phyloP scores from a whole-genome alignment of 1,139 yeast genomes.

The Debaryomyces singareniensis region DNA sequence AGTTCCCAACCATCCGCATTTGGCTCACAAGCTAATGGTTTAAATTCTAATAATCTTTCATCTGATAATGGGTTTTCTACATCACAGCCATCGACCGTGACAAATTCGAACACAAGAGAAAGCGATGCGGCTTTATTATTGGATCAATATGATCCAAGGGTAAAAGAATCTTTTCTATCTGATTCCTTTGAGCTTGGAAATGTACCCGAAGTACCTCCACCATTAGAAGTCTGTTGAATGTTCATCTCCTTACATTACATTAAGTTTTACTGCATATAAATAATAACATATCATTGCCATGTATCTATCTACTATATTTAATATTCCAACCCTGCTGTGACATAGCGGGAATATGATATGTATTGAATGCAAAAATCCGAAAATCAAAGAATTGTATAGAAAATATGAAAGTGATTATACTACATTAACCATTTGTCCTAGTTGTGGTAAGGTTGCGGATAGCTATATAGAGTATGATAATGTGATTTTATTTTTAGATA shows the following conservation, averaged over 20 bases:
- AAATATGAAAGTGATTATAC: conserved; percentile 75
- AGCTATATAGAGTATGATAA: conserved; percentile 88
- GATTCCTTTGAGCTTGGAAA: conserved; percentile 51
- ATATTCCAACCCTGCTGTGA: too few species aligned
- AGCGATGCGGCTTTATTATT: too few species aligned
- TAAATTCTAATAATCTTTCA: too few species aligned
- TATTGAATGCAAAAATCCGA: conserved; percentile 69
- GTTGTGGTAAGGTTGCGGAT: conserved; percentile 74
- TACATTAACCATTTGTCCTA: conserved; percentile 68
- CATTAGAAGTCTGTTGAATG: conserved; percentile 27
- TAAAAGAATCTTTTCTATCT: conserved; percentile 47
- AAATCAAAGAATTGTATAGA: conserved; percentile 58
- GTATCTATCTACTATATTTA: too few species aligned
- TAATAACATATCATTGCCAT: too few species aligned
- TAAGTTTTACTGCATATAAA: too few species aligned
- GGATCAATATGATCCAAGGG: conserved; percentile 18
- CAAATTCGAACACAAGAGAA: too few species aligned
- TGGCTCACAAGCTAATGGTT: too few species aligned
- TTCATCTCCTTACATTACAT: too few species aligned
- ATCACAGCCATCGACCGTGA: too few species aligned
- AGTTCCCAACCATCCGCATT: background rate
- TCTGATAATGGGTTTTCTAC: too few species aligned
- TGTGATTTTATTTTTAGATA: conserved; percentile 76
- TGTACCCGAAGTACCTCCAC: conserved; percentile 81
- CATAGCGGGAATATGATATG: conserved; percentile 63